Percentiles rank a stretch among this genome's conserved stretches.
phyloP scores from a whole-genome alignment of 257 asterid genomes.

The Pogostemon cablin region DNA sequence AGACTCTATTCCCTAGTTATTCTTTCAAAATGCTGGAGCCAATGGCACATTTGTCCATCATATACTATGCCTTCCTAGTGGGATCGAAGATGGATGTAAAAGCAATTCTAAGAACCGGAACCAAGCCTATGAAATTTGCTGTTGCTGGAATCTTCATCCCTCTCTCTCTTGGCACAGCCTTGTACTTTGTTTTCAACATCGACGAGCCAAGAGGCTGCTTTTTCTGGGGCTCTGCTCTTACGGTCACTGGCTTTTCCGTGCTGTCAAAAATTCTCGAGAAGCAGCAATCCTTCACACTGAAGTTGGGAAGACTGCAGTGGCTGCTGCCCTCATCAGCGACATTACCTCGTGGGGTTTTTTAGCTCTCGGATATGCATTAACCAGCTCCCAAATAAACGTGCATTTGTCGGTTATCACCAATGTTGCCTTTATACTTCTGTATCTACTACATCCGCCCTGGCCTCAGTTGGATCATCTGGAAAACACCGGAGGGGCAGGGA shows the following conservation, averaged over 20 bases:
- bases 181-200: slow-evolving; percentile 42
- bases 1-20: slow-evolving; percentile 60
- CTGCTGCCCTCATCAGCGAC: slow-evolving; percentile 61
- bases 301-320: slow-evolving; percentile 65
- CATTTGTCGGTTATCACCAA: slow-evolving; percentile 59
- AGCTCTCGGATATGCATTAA: slow-evolving; percentile 48
- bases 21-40: slow-evolving; percentile 71
- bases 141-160: slow-evolving; percentile 61
- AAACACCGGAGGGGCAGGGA: slow-evolving; percentile 78
- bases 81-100: slow-evolving; percentile 74
- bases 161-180: slow-evolving; percentile 47
- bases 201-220: slow-evolving; percentile 43
- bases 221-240: slow-evolving; percentile 79
- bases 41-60: slow-evolving; percentile 78
- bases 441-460: slow-evolving; percentile 61
- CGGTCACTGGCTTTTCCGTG: slow-evolving; percentile 66
- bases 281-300: slow-evolving; percentile 75
- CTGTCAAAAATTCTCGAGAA: slow-evolving; percentile 59
- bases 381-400: slow-evolving; percentile 34
- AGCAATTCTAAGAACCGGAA: slow-evolving; percentile 53
- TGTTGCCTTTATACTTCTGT: slow-evolving; percentile 41
- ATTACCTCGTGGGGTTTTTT: slow-evolving; percentile 65
- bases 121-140: slow-evolving; percentile 61
- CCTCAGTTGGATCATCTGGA: slow-evolving; percentile 64
- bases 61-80: slow-evolving; percentile 67